These are phyloP conservation scores for Chlorella sp. DNA, from an alignment of 139 green algal species.

Conservation along the genomic window DNA sequence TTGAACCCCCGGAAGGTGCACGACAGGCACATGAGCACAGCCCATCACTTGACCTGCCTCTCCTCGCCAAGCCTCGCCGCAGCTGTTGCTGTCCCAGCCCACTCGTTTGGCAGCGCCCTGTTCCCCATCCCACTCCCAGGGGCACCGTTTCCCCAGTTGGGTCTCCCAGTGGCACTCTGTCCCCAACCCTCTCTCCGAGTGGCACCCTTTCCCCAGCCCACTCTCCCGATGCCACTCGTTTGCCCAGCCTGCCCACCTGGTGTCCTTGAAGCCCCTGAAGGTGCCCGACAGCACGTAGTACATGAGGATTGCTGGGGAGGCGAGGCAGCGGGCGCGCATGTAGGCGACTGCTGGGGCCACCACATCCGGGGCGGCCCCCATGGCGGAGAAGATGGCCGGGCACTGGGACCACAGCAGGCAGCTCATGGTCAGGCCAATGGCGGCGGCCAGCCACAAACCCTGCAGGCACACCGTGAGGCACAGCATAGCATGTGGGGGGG, in stretches of 20 bases:
- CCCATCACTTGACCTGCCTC: no score
- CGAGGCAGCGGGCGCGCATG: constrained; percentile 47
- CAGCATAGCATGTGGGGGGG: neutral
- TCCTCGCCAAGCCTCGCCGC: no score
- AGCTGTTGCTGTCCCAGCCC: no score
- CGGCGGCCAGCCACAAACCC: constrained; percentile 46
- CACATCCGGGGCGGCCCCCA: constrained; percentile 47
- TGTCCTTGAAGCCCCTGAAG: constrained; percentile 56
- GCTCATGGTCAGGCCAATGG: constrained; percentile 35
- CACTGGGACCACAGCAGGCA: constrained; percentile 30
- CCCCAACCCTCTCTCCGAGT: no score
- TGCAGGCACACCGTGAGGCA: neutral
- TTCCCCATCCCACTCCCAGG: no score
- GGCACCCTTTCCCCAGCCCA: no score
- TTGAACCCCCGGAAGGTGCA: no score
- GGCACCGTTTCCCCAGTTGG: no score
- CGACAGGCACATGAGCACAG: no score
- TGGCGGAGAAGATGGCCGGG: constrained; percentile 30
- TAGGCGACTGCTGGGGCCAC: constrained; percentile 39
- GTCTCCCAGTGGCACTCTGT: no score
- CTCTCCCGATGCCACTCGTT: no score
- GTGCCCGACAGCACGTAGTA: constrained; percentile 48
- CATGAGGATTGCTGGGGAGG: constrained; percentile 42
- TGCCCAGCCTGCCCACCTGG: neutral
- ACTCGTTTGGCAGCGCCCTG: no score